Base-by-base conservation (phyloP, 306 rosid species). In the Comarum palustre region DNA sequence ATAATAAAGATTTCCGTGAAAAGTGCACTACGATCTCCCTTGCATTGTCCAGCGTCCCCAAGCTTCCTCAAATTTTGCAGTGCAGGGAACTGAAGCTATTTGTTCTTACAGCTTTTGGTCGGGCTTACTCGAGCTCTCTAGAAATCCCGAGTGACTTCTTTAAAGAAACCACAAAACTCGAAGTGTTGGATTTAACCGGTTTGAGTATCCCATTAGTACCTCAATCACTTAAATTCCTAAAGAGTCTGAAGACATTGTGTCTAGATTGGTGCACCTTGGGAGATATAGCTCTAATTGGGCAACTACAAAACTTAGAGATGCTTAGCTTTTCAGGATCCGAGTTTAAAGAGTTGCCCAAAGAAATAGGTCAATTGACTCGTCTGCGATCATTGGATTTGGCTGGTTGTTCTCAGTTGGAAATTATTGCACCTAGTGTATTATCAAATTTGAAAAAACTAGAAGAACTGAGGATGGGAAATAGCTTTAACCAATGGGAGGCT, bases 401-500 rank as follows among this genome's bases (percentile, higher is more conserved):
- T 25, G 9, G 9, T 1, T 57, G 63, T 50, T 74, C 43, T 4
- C 55, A 79, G 36, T 81, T 86, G 36, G 8, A 2, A 68, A 36
- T 27, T 1, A 79, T 84, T 71, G 83, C 83, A 7, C 47, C 73
- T 0, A 29, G 41, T 46, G 42, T 82, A 1, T 0, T 84, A 24
- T 79, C 84, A 20, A 67, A 60, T 6, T 60, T 86, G 69, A 69
- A 0, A 52, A 25, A n/a, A 41, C 73, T 86, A 78, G 80, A 78
- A 61, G 86, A 84, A 34, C 13, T 86, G 39, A 72, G 78, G 25
- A 72, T 84, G 86, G 80, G 81, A 39, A 77, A 69, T 41, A 75
- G 72, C 54, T 73, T 47, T 24, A 54, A 57, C 13, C 29, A 17
- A 9, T 86, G 86, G 86, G 19, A 73, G 29, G 13, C 2, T 36